Conservation (phyloP, 305 asterid genomes). For the Nicotiana rustica region DNA sequence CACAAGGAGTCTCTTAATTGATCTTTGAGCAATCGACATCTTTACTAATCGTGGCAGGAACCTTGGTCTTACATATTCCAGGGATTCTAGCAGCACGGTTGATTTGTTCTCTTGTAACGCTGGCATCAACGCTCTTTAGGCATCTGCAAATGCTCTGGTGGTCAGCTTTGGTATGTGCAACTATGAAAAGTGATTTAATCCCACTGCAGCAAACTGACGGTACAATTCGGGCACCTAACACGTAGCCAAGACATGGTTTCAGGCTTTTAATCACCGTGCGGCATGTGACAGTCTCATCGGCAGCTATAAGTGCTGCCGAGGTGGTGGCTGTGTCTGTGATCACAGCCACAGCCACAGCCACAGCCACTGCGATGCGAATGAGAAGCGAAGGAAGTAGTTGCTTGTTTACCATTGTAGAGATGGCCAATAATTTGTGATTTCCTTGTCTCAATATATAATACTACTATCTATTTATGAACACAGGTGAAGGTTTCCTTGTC, state of each 20-base stretch:
- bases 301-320: background rate
- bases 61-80: background rate
- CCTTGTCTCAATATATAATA: too few species aligned
- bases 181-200: background rate
- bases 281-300: conserved; percentile 36
- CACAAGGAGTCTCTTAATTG: background rate
- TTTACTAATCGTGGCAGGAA: conserved; percentile 25
- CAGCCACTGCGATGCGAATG: background rate
- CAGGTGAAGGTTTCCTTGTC: too few species aligned
- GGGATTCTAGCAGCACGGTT: conserved; percentile 32
- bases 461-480: too few species aligned
- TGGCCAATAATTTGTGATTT: background rate
- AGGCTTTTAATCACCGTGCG: conserved; percentile 13
- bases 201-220: conserved; percentile 14
- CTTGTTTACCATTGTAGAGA: conserved; percentile 9
- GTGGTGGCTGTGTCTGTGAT: too few species aligned
- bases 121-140: conserved; percentile 38
- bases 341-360: too few species aligned
- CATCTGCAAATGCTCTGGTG: conserved; percentile 32
- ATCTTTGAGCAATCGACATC: conserved; percentile 30
- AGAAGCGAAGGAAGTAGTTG: conserved; percentile 14
- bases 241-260: conserved; percentile 23
- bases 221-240: background rate
- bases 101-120: background rate
- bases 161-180: conserved; percentile 22